Percentiles rank a stretch among this genome's conserved stretches.
These are phyloP conservation scores for Colletotrichum sp. DNA, from an alignment of 2,329 filamentous ascomycete species.

Conservation along the genomic window DNA sequence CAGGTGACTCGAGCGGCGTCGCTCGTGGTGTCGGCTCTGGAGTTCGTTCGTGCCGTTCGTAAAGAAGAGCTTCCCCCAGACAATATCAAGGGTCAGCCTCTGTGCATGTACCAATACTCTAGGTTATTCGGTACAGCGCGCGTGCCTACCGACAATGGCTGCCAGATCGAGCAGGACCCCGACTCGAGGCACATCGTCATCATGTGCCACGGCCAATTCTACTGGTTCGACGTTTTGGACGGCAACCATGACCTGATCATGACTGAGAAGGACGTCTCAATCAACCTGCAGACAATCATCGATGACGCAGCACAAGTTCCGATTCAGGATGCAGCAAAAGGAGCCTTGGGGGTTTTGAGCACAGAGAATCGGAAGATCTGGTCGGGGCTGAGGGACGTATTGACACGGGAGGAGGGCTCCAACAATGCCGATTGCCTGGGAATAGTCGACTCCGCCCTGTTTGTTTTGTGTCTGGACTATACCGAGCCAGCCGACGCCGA, in stretches of 20 bases:
- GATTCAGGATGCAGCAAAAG: slow-evolving; percentile 94
- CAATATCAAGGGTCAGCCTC: slow-evolving; percentile 78
- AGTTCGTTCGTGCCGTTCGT: slow-evolving; percentile 90
- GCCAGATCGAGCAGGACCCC: slow-evolving; percentile 93
- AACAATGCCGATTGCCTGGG: slow-evolving; percentile 97
- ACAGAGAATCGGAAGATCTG: slow-evolving; percentile 97
- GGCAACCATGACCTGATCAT: slow-evolving; percentile 95
- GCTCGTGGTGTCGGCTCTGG: slow-evolving; percentile 85
- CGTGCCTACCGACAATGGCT: slow-evolving; percentile 92
- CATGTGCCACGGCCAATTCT: slow-evolving; percentile 93
- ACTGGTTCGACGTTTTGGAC: slow-evolving; percentile 98
- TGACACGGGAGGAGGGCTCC: slow-evolving; percentile 84
- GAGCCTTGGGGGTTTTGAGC: slow-evolving; percentile 89
- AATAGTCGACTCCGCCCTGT: slow-evolving; percentile 93
- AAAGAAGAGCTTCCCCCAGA: slow-evolving; percentile 94
- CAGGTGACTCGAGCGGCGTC: slow-evolving; percentile 95
- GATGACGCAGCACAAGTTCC: slow-evolving; percentile 89
- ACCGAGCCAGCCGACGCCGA: slow-evolving; percentile 82
- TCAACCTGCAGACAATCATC: slow-evolving; percentile 91
- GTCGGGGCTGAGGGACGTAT: slow-evolving; percentile 87
- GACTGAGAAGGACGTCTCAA: slow-evolving; percentile 90
- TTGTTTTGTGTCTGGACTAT: slow-evolving; percentile 91
- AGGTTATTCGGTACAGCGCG: slow-evolving; percentile 93
- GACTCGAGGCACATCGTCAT: slow-evolving; percentile 93
- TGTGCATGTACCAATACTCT: slow-evolving; percentile 99